Conservation (phyloP, 129 eudicot genomes). For the Lactuca saligna region DNA sequence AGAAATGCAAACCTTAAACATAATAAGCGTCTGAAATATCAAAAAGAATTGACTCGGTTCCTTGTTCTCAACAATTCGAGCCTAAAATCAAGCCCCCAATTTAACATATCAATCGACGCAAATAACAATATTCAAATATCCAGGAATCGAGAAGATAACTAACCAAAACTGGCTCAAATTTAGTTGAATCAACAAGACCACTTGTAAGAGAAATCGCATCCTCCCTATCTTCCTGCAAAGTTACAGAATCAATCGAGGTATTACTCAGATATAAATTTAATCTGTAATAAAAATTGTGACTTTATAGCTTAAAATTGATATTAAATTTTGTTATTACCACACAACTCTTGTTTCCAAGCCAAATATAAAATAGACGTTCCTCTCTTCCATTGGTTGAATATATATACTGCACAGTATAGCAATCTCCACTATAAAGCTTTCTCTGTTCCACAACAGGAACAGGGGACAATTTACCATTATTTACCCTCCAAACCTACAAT, state of each 20-base stretch:
- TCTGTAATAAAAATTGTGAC: not conserved
- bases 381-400: slow-evolving; percentile 46
- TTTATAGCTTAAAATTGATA: not conserved
- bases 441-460: slow-evolving; percentile 39
- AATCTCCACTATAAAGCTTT: slow-evolving; percentile 50
- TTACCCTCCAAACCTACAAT: slow-evolving; percentile 52
- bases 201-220: slow-evolving; percentile 48
- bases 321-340: slow-evolving; percentile 23
- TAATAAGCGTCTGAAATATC: slow-evolving; percentile 42
- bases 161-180: slow-evolving; percentile 52
- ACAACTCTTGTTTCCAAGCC: slow-evolving; percentile 49
- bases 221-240: slow-evolving; percentile 54
- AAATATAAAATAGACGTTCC: slow-evolving; percentile 44
- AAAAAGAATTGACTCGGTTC: slow-evolving; percentile 48
- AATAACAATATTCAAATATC: not conserved
- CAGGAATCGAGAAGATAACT: slow-evolving; percentile 16
- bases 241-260: not conserved
- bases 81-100: slow-evolving; percentile 32
- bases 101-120: not conserved
- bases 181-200: slow-evolving; percentile 47
- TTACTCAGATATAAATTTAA: not conserved
- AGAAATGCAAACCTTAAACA: slow-evolving; percentile 40
- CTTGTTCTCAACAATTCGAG: slow-evolving; percentile 47
- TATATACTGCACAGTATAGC: slow-evolving; percentile 48
- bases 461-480: slow-evolving; percentile 32